Conservation (phyloP, 192 early-diverging fungal species). For the Gorgonomyces haynaldii region DNA sequence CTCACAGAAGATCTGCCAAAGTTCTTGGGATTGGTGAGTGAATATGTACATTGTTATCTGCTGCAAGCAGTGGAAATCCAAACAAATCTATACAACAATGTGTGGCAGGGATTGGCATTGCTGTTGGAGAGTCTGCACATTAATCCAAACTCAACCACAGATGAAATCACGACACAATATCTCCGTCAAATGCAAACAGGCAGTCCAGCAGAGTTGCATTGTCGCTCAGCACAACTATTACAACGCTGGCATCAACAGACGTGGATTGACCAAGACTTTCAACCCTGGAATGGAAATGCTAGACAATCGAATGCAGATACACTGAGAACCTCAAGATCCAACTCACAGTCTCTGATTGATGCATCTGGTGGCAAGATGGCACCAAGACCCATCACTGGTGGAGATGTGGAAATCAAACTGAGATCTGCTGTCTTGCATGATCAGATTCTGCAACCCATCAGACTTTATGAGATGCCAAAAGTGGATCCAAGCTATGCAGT, state of each 20-base stretch:
- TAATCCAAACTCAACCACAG: too few relatives aligned
- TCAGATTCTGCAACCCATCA: background rate
- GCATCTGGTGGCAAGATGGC: background rate
- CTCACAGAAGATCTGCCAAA: constrained; percentile 60
- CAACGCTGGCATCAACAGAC: too few relatives aligned
- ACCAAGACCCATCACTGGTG: background rate
- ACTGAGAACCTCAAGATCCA: too few relatives aligned
- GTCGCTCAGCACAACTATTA: too few relatives aligned
- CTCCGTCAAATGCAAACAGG: too few relatives aligned
- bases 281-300: too few relatives aligned
- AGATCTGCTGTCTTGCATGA: background rate
- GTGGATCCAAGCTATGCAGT: too few relatives aligned
- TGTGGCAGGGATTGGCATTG: background rate
- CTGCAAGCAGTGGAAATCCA: background rate
- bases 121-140: background rate
- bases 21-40: constrained; percentile 41
- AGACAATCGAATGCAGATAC: too few relatives aligned
- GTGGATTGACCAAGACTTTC: too few relatives aligned
- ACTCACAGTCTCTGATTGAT: background rate
- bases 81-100: background rate
- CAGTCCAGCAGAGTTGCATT: too few relatives aligned
- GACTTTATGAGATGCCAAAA: background rate
- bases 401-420: background rate
- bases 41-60: constrained; percentile 31
- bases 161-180: too few relatives aligned